Conservation (phyloP, 352 stramenopile species). For the Peronospora destructor region DNA sequence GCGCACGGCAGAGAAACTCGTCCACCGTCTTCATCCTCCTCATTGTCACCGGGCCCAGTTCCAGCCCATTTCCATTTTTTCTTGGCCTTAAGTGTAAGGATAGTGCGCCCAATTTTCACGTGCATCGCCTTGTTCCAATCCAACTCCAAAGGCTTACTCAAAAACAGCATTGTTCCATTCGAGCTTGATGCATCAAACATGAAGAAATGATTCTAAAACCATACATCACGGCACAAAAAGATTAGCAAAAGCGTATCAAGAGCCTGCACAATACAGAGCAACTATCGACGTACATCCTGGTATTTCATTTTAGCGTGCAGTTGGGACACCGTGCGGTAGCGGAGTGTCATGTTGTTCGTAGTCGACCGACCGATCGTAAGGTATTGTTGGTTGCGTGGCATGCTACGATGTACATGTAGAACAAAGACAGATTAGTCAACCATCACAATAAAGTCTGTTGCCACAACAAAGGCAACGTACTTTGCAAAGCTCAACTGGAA, state of each 20-base stretch:
- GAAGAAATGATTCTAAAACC: slow-evolving; percentile 60
- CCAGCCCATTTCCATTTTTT: slow-evolving; percentile 78
- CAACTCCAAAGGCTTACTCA: slow-evolving; percentile 70
- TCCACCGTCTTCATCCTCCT: slow-evolving; percentile 29
- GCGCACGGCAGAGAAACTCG: slow-evolving; percentile 25
- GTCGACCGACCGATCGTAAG: slow-evolving; percentile 75
- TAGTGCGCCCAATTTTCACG: slow-evolving; percentile 81
- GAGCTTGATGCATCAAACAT: slow-evolving; percentile 68
- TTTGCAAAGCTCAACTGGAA: slow-evolving; percentile 90
- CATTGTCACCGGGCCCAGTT: slow-evolving; percentile 29
- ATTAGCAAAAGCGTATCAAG: not conserved
- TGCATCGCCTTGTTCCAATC: slow-evolving; percentile 80
- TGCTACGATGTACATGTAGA: slow-evolving; percentile 21
- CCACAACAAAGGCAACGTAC: slow-evolving; percentile 30
- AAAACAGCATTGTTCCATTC: slow-evolving; percentile 83
- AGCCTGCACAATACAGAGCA: not conserved
- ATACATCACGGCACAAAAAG: slow-evolving; percentile 3
- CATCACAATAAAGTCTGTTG: slow-evolving; percentile 1
- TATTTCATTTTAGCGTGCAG: slow-evolving; percentile 79
- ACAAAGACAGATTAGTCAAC: slow-evolving; percentile 6
- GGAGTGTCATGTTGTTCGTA: slow-evolving; percentile 81
- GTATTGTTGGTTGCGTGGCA: slow-evolving; percentile 61
- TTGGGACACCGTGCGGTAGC: slow-evolving; percentile 81
- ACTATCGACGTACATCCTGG: slow-evolving; percentile 44
- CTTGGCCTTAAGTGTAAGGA: slow-evolving; percentile 78